Base-by-base conservation (phyloP, 2,329 filamentous ascomycete species). In the Trichoderma semiorbis region DNA sequence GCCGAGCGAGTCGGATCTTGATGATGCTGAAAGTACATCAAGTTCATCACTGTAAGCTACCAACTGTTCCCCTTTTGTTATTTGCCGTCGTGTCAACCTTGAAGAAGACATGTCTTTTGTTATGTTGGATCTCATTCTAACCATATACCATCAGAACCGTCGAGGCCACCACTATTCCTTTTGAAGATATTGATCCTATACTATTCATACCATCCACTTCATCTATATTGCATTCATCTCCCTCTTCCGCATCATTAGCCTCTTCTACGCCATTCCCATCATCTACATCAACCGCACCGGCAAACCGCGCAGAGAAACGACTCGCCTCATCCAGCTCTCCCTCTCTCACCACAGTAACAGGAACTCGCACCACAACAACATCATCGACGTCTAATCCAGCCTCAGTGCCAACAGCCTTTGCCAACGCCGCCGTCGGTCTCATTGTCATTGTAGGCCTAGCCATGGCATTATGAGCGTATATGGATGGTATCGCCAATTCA, bases 391-490 rank as follows among this genome's bases (percentile, higher is more conserved):
- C 75, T 1, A 77, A 77, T 39, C 74, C 76, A 5, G 76, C 74
- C 34, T 73, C 72, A n/a, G 72, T 72, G 36, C 73, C 75, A 18
- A 75, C 76, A 3, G 75, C 74, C 8, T 74, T 75, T 47, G 72
- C 70, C 32, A 72, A 70, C n/a, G 72, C 73, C 55, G 72, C 72
- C 2, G 75, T 69, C 43, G 76, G 73, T 14, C 63, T 75, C n/a
- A 64, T 75, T n/a, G 75, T 74, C n/a, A 30, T 76, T 8, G 73
- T 71, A 12, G 76, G 76, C 4, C n/a, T 78, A 5, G 75, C 72
- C 16, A 32, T 75, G 39, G 74, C 72, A 21, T 66, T 76, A 28
- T 75, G 55, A 72, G 34, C 57, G 3, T 5, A 16, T 4, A 21
- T 6, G 18, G n/a, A 21, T 6, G 18, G n/a, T 2, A n/a, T 10